These are phyloP conservation scores for Zygotorulaspora chibaensis DNA, from an alignment of 805 yeast species.

Conservation along the genomic window DNA sequence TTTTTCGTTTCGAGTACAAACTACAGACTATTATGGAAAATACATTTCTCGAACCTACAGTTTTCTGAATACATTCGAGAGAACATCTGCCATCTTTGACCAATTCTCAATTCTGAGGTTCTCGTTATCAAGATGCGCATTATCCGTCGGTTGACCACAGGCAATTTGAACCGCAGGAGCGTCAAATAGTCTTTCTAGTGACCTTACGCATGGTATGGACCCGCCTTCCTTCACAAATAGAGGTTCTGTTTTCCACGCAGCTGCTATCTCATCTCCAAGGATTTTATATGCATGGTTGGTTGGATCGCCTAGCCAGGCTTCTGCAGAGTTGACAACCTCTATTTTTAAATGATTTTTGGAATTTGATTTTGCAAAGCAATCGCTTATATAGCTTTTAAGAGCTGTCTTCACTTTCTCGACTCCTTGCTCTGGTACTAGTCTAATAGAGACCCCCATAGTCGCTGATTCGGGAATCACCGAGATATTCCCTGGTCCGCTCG, in stretches of 20 bases:
- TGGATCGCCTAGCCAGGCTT: constrained; percentile 94
- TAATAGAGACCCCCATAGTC: constrained; percentile 68
- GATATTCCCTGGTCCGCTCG: constrained; percentile 85
- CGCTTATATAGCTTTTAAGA: constrained; percentile 45
- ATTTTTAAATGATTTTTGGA: constrained; percentile 62
- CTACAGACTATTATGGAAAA: no score
- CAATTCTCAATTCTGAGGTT: constrained; percentile 74
- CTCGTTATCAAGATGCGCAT: constrained; percentile 89
- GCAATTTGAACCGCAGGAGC: constrained; percentile 96
- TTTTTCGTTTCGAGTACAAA: no score
- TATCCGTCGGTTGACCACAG: constrained; percentile 92
- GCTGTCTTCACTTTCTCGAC: constrained; percentile 50
- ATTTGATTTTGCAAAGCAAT: constrained; percentile 45
- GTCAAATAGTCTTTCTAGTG: constrained; percentile 70
- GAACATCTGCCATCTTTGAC: constrained; percentile 64
- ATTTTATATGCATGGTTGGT: constrained; percentile 66
- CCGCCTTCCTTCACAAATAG: constrained; percentile 93
- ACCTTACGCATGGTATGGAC: constrained; percentile 85
- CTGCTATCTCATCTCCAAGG: constrained; percentile 54
- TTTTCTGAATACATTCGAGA: constrained; percentile 49
- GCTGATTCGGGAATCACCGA: constrained; percentile 87
- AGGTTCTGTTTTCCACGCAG: constrained; percentile 79
- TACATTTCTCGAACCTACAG: constrained; percentile 18
- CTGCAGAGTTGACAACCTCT: constrained; percentile 75
- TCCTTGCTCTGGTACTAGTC: constrained; percentile 88